Evolutionary conservation across 139 green algal genomes (phyloP).

Genomic region (Deuterostichococcus epilithicus): DNA sequence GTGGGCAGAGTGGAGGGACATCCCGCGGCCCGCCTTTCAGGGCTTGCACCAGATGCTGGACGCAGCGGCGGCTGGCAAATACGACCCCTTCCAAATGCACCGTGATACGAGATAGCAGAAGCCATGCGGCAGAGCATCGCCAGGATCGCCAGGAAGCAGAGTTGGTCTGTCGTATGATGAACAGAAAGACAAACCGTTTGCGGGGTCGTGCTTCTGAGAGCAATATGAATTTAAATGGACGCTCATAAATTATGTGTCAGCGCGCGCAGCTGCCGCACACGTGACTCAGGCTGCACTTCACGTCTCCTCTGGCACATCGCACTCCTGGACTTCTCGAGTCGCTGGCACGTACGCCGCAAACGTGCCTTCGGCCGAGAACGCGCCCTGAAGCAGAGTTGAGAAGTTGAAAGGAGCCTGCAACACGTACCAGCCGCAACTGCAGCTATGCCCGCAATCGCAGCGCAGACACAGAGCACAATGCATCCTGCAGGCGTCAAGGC

Average conservation of each 20-base stretch:
- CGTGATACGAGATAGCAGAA: too few species aligned
- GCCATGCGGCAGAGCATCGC: too few species aligned
- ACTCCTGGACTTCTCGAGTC: conserved; percentile 45
- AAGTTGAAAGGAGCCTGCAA: not conserved
- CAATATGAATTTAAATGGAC: too few species aligned
- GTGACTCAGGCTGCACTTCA: not conserved
- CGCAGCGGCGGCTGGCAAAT: not conserved
- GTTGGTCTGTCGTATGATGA: too few species aligned
- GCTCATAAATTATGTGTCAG: too few species aligned
- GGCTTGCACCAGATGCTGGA: not conserved
- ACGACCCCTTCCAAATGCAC: not conserved
- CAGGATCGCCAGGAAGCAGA: too few species aligned
- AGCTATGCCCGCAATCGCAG: not conserved
- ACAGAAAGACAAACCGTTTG: too few species aligned
- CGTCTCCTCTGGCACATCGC: conserved; percentile 26
- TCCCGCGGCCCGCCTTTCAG: not conserved
- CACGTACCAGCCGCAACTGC: not conserved
- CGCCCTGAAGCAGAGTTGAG: conserved; percentile 47
- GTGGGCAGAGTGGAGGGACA: conserved; percentile 14
- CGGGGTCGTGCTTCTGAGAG: too few species aligned
- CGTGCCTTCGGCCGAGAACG: conserved; percentile 42
- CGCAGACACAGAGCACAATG: not conserved
- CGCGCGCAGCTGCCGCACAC: too few species aligned
- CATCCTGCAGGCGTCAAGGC: too few species aligned
- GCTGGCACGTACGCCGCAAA: conserved; percentile 66